Evolutionary conservation across 495 filamentous ascomycete genomes (phyloP), one percentile per base, ranked within the genome.

Genomic region (Amorphotheca resinae): DNA sequence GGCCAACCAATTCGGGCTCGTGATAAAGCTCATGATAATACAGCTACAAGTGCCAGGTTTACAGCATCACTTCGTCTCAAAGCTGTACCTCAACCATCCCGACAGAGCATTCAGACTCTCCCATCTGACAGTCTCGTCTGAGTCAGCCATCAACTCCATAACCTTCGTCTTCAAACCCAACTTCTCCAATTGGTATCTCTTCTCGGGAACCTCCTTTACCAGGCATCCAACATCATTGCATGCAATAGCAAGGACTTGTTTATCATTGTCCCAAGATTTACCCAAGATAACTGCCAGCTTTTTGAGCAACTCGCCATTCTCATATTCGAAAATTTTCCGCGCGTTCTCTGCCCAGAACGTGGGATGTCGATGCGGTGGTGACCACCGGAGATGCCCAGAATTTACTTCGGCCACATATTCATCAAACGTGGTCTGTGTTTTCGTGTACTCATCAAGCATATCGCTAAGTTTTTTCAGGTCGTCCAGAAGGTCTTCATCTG

Each of bases 331-430:
- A 50, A 98, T 95, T 45, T 76, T 76, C 31, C 86, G 78, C n/a
- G 93, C 85, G 51, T 98, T 94, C 46, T 95, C 91, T 36, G 76
- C 78, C 91, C 91, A 98, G 69, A 98, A 98, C 14, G 74, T 72
- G 14, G 77, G 69, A 63, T 83, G 88, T 52, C 87, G 84, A 59
- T 98, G 91, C 2, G 93, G 89, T 26, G 91, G 93, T 7, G 83
- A 89, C 91, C 91, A 98, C 53, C 86, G 79, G 31, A 98, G 72
- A 58, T 93, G 87, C 26, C 91, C 89, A 3, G 84, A 78, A 38
- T 83, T 75, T 25, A 98, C 67, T 63, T 98, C 91, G 33, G 82
- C 80, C 9, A 86, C 82, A 60, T 98, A 98, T 57, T 93, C 80
- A 62, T 95, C 89, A 51, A 98, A 93, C 0, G 89, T 98, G 4